Conservation (phyloP, 2,329 filamentous ascomycete genomes). For the Xylariaceae sp. region DNA sequence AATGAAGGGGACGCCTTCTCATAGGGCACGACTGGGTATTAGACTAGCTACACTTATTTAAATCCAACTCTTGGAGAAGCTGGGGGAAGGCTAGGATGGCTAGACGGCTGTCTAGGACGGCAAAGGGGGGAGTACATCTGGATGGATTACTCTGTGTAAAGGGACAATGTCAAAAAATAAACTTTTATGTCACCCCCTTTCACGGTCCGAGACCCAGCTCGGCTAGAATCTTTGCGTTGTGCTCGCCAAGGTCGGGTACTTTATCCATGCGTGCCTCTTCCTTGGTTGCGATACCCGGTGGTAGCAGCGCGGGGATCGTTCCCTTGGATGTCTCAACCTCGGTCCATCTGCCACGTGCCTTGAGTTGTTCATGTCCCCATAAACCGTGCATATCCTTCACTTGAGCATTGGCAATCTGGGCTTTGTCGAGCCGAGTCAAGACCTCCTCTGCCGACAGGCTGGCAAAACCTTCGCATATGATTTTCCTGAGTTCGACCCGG, state of each 20-base stretch:
- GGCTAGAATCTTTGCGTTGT: conserved; percentile 42
- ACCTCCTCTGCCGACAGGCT: conserved; percentile 37
- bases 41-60: background rate
- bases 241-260: conserved; percentile 46
- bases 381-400: conserved; percentile 51
- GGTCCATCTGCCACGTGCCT: conserved; percentile 46
- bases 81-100: too few relatives aligned
- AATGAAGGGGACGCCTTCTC: background rate
- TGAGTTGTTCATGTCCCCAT: conserved; percentile 50
- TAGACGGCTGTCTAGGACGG: too few relatives aligned
- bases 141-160: too few relatives aligned
- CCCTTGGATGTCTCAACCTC: conserved; percentile 45
- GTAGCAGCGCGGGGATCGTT: conserved; percentile 43
- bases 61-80: too few relatives aligned
- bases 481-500: conserved; percentile 39
- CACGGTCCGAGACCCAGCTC: conserved; percentile 37
- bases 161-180: background rate
- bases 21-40: background rate
- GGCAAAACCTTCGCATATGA: conserved; percentile 42
- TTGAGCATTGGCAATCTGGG: conserved; percentile 50
- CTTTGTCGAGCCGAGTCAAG: conserved; percentile 40
- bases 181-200: background rate
- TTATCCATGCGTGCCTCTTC: conserved; percentile 37
- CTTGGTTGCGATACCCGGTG: conserved; percentile 38
- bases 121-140: too few relatives aligned